Percentiles rank a stretch among this genome's conserved stretches.
Conservation (phyloP, 345 rosid species). For the Chamaenerion angustifolium region DNA sequence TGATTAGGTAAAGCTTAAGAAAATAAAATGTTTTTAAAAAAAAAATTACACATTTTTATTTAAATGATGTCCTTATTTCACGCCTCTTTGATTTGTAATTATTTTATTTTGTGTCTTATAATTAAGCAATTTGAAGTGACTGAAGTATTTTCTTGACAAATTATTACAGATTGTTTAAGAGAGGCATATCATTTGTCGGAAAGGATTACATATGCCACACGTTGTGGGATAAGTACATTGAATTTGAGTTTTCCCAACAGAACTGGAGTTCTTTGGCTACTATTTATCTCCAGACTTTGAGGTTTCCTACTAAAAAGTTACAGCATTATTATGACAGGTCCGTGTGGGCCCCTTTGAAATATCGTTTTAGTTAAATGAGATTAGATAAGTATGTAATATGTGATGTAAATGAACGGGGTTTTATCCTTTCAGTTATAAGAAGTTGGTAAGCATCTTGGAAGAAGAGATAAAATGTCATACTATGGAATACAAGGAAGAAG, state of each 20-base stretch:
- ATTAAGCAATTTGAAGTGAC: no score
- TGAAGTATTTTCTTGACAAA: not conserved
- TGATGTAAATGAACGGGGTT: not conserved
- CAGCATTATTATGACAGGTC: slow-evolving; percentile 61
- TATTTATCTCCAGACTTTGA: slow-evolving; percentile 49
- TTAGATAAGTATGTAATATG: no score
- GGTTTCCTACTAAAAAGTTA: slow-evolving; percentile 62
- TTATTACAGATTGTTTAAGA: slow-evolving; percentile 50
- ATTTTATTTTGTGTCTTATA: no score
- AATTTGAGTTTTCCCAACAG: slow-evolving; percentile 43
- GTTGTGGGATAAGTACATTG: slow-evolving; percentile 76
- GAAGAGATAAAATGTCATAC: slow-evolving; percentile 28
- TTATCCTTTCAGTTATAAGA: slow-evolving; percentile 48
- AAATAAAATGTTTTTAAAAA: not conserved
- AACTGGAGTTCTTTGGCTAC: slow-evolving; percentile 61
- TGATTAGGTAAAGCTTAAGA: not conserved
- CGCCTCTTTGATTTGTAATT: no score
- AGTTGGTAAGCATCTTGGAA: slow-evolving; percentile 47
- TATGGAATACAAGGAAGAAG: slow-evolving; percentile 22
- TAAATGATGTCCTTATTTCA: not conserved
- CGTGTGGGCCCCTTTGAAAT: not conserved
- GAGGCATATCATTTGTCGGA: slow-evolving; percentile 69
- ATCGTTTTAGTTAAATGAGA: no score
- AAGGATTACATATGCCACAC: slow-evolving; percentile 61
- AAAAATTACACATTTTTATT: not conserved